Evolutionary conservation across 768 basidiomycete genomes (phyloP), one percentile per base, ranked within the genome.

Genomic region (Rhodotorula babjevae): DNA sequence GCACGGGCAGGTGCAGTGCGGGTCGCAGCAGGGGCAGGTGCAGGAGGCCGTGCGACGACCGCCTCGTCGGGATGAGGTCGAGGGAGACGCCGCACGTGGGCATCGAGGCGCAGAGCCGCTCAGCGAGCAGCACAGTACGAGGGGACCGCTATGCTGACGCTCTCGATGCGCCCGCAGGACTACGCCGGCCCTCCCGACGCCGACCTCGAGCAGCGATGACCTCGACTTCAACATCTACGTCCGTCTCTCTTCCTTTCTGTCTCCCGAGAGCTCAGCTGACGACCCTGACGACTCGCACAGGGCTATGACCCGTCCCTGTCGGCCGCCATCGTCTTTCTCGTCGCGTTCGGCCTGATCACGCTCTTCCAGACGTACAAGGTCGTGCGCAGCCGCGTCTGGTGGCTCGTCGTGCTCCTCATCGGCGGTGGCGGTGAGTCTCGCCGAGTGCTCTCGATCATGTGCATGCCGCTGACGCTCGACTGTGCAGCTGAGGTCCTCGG

Each of bases 321-420:
- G 2, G 78, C 78, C 59, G 77, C 72, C 21, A 57, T 79, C n/a
- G 73, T 77, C 60, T 78, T 78, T 67, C 74, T 81, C 53, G 68
- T 78, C n/a, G 73, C 79, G 33, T 81, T 81, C 72, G 42, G 71
- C 53, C 61, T 80, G 18, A 73, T 77, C 56, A 77, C 76, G 1
- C 11, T 79, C 23, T 52, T 72, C 0, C 81, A 81, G 58, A 36
- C 72, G 12, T 74, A 47, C 15, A 71, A 76, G 11, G 78, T 78
- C 12, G 49, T 79, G 27, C 68, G 79, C 57, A 74, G 72, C 33
- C 76, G 77, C 52, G 79, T 78, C 69, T 81, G 80, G 80, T 78
- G 80, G 76, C 71, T 81, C 58, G 76, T 68, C 64, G 80, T 79
- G 1, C 80, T 80, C 19, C 68, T 79, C 10, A 71, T 81, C 18